These are phyloP conservation scores for Starmerella geochares DNA, from an alignment of 805 yeast genomes.

Conservation along the genomic window DNA sequence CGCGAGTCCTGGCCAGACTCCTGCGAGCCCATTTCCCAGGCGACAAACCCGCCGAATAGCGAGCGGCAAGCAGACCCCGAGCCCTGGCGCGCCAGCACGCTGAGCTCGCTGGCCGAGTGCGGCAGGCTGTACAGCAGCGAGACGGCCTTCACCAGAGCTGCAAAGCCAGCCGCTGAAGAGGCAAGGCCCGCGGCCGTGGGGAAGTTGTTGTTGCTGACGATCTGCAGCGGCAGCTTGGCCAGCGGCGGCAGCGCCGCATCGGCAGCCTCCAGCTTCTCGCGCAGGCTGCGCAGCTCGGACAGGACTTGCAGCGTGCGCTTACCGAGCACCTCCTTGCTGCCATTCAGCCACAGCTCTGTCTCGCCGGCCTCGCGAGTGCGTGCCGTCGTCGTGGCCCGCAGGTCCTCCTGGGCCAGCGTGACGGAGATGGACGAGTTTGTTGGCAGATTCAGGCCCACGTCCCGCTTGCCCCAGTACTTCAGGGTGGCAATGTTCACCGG, in stretches of 20 bases:
- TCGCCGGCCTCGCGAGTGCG: conserved; percentile 53
- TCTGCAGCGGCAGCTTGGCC: conserved; percentile 48
- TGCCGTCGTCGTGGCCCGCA: conserved; percentile 85
- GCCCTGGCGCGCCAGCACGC: conserved; percentile 93
- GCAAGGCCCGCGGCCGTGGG: conserved; percentile 99
- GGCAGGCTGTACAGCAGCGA: conserved; percentile 78
- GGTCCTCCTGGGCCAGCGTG: conserved; percentile 80
- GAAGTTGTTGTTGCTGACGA: conserved; percentile 89
- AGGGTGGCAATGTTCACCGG: conserved; percentile 98
- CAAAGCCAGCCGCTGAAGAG: conserved; percentile 96
- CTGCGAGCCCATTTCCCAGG: conserved; percentile 91
- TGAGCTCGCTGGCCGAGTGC: conserved; percentile 72
- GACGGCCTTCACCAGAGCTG: conserved; percentile 86
- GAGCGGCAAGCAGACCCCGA: conserved; percentile 98
- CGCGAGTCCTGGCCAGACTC: conserved; percentile 82
- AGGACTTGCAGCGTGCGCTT: conserved; percentile 53
- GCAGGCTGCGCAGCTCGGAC: conserved; percentile 57
- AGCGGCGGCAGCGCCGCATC: conserved; percentile 46
- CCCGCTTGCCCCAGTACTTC: conserved; percentile 98
- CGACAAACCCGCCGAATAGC: conserved; percentile 92
- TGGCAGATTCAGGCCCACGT: conserved; percentile 76
- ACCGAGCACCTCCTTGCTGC: conserved; percentile 61
- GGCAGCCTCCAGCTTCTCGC: conserved; percentile 49
- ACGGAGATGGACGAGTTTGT: conserved; percentile 94
- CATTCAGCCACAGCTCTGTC: conserved; percentile 67